These are phyloP conservation scores for Saccharomycopsis oosterbeekiorum DNA, from an alignment of 805 yeast genomes.

Conservation along the genomic window DNA sequence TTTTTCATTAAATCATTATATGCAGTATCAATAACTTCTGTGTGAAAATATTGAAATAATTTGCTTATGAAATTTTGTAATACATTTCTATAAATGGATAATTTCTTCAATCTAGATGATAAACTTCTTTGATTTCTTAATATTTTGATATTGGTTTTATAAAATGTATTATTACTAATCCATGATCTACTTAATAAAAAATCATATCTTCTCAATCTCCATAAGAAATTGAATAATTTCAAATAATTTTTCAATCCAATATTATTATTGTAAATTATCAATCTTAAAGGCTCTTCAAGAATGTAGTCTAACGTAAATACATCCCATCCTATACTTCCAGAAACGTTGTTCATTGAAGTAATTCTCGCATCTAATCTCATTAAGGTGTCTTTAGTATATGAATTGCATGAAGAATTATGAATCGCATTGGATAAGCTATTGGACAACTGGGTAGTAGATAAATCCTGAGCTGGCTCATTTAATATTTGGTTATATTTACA, in stretches of 20 bases:
- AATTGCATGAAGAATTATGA: slow-evolving; percentile 39
- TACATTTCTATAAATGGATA: slow-evolving; percentile 31
- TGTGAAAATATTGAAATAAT: slow-evolving; percentile 33
- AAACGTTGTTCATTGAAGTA: slow-evolving; percentile 61
- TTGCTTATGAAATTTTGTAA: slow-evolving; percentile 34
- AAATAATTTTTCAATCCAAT: slow-evolving; percentile 48
- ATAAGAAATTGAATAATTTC: slow-evolving; percentile 73
- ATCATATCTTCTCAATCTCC: slow-evolving; percentile 63
- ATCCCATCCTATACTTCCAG: slow-evolving; percentile 64
- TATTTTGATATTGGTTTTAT: slow-evolving; percentile 22
- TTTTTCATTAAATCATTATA: slow-evolving; percentile 22
- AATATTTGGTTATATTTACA: slow-evolving; percentile 43
- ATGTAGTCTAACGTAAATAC: slow-evolving; percentile 80
- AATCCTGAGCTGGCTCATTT: slow-evolving; percentile 48
- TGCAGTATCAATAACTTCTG: slow-evolving; percentile 37
- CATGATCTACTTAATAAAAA: slow-evolving; percentile 41
- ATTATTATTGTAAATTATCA: slow-evolving; percentile 26
- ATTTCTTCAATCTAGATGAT: slow-evolving; percentile 25
- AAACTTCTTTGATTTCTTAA: slow-evolving; percentile 22
- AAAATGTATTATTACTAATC: slow-evolving; percentile 22
- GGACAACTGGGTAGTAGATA: slow-evolving; percentile 59
- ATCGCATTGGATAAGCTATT: slow-evolving; percentile 58
- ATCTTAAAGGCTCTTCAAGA: slow-evolving; percentile 28
- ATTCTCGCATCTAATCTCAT: slow-evolving; percentile 73
- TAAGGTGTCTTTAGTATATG: slow-evolving; percentile 31